phyloP scores from a whole-genome alignment of 495 filamentous ascomycete genomes.

The Penicillium ochrochloron region DNA sequence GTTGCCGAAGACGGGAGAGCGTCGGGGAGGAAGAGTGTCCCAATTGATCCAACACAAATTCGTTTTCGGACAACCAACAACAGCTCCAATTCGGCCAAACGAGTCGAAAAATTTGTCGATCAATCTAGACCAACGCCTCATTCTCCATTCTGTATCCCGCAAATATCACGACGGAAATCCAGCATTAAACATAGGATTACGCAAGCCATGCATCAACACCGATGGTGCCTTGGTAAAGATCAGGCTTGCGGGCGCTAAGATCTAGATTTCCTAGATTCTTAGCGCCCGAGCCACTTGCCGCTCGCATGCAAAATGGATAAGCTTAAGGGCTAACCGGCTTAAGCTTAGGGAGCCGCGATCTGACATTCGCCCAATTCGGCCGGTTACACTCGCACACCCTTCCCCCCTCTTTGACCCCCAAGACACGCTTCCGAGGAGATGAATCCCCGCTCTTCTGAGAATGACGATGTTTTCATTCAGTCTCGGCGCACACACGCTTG shows the following conservation, averaged over 20 bases:
- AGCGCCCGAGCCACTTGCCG: conserved; percentile 22
- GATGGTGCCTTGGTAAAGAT: not conserved
- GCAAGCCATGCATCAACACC: conserved; percentile 12
- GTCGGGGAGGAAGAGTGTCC: not conserved
- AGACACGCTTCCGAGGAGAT: conserved; percentile 15
- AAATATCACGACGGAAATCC: conserved; percentile 13
- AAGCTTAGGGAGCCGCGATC: not conserved
- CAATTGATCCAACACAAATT: conserved; percentile 19
- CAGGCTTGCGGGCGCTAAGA: conserved; percentile 9
- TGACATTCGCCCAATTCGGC: conserved; percentile 22
- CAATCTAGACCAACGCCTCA: conserved; percentile 18
- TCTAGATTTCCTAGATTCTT: conserved; percentile 15
- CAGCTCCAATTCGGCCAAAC: conserved; percentile 2
- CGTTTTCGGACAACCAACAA: conserved; percentile 29
- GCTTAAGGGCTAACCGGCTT: conserved; percentile 15
- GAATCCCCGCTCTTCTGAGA: not conserved
- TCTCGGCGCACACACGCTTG: conserved; percentile 5
- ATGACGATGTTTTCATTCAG: conserved; percentile 29
- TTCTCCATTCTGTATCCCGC: conserved; percentile 9
- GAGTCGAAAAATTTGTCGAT: not conserved
- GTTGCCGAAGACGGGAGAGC: conserved; percentile 19
- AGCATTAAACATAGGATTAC: conserved; percentile 4
- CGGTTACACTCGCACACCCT: conserved; percentile 26
- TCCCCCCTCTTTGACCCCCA: conserved; percentile 11
- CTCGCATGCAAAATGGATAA: conserved; percentile 15